phyloP scores from a whole-genome alignment of 768 basidiomycete species.

The Rhodotorula toruloides region DNA sequence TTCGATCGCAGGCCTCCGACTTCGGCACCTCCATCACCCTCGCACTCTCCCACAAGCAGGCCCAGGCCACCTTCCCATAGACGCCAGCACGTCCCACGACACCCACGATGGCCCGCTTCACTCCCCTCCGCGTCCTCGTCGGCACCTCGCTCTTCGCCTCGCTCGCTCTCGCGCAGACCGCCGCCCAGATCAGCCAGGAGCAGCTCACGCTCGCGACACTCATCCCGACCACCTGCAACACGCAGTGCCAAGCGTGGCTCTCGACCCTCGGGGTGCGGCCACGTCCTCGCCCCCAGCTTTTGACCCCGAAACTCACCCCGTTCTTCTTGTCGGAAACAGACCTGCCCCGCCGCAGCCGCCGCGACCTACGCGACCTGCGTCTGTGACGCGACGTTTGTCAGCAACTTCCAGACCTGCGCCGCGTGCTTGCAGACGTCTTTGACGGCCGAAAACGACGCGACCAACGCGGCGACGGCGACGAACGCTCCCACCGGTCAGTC shows the following conservation, averaged over 20 bases:
- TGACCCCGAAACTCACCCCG: no score
- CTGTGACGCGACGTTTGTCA: slow-evolving; percentile 12
- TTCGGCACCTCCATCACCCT: no score
- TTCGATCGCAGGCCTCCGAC: no score
- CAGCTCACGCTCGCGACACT: slow-evolving; percentile 7
- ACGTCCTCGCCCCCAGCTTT: no score
- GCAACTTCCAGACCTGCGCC: slow-evolving; percentile 18
- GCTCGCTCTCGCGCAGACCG: slow-evolving; percentile 7
- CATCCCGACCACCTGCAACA: slow-evolving; percentile 7
- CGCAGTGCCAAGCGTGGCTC: slow-evolving; percentile 9
- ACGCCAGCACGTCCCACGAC: background rate
- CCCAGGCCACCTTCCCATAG: background rate
- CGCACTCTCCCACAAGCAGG: background rate
- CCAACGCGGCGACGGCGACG: background rate
- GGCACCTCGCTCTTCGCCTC: background rate
- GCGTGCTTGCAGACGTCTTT: no score
- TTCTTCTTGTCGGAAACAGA: background rate
- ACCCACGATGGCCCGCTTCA: background rate
- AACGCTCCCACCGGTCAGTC: slow-evolving; percentile 6
- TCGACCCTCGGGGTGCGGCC: background rate
- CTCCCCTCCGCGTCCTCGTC: background rate
- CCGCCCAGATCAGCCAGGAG: background rate
- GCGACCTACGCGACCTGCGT: slow-evolving; percentile 8
- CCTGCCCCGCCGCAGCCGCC: slow-evolving; percentile 15
- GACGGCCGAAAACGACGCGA: no score